A percentile compares a stretch with the other conserved stretches of the same genome.
Conservation (phyloP, 768 basidiomycete genomes). For the Termitomyces titanicus region DNA sequence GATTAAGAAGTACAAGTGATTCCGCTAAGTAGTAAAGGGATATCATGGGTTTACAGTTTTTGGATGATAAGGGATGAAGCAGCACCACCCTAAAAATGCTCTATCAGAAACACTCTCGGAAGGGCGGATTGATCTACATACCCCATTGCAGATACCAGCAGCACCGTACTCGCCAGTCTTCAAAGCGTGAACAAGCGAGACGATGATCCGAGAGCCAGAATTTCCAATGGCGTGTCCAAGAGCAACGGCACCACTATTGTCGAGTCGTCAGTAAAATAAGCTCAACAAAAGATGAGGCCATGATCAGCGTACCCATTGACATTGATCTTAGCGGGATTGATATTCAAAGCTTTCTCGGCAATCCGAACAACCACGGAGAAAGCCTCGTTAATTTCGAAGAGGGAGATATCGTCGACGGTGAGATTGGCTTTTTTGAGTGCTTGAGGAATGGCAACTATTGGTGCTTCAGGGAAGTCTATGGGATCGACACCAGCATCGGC, state of each 20-base stretch:
- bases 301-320: constrained; percentile 64
- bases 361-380: constrained; percentile 94
- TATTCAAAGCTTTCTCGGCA: constrained; percentile 80
- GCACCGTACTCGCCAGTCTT: constrained; percentile 92
- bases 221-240: constrained; percentile 96
- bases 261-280: constrained; percentile 11
- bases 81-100: constrained; percentile 70
- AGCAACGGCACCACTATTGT: constrained; percentile 86
- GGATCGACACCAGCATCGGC: constrained; percentile 97
- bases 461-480: constrained; percentile 95
- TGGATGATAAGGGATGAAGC: constrained; percentile 90
- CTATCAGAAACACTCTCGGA: constrained; percentile 2
- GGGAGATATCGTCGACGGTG: constrained; percentile 76
- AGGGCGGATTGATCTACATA: constrained; percentile 37
- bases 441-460: constrained; percentile 84
- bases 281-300: constrained; percentile 4
- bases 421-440: constrained; percentile 88
- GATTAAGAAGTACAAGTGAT: constrained; percentile 11
- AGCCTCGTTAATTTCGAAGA: constrained; percentile 97
- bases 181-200: constrained; percentile 88
- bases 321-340: constrained; percentile 90
- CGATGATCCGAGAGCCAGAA: constrained; percentile 91
- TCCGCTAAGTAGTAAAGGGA: constrained; percentile 6
- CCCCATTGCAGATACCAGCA: constrained; percentile 96
- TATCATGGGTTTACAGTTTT: constrained; percentile 53